phyloP scores from a whole-genome alignment of 2,329 filamentous ascomycete species.

The Cladosporium austrohemisphaericum region DNA sequence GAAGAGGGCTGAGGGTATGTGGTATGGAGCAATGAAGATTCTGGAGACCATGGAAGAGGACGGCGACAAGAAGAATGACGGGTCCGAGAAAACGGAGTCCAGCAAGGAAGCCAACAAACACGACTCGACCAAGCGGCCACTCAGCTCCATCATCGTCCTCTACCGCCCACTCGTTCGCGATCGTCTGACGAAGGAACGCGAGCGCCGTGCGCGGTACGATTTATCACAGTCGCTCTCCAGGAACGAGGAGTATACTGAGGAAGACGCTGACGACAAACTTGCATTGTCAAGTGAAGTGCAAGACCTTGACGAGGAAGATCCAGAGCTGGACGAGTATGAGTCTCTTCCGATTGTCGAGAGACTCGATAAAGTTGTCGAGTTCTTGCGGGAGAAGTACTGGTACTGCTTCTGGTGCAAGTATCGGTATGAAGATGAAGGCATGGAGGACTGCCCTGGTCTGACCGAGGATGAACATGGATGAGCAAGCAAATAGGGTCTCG shows the following conservation, averaged over 20 bases:
- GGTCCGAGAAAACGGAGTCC: constrained; percentile 16
- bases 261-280: constrained; percentile 67
- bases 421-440: constrained; percentile 64
- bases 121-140: constrained; percentile 13
- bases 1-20: constrained; percentile 63
- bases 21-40: constrained; percentile 76
- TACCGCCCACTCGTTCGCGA: constrained; percentile 72
- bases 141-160: constrained; percentile 65
- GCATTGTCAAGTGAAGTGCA: constrained; percentile 63
- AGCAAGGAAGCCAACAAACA: background rate
- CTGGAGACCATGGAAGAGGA: constrained; percentile 67
- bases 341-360: constrained; percentile 63
- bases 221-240: constrained; percentile 59
- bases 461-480: constrained; percentile 78
- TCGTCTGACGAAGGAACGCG: constrained; percentile 66
- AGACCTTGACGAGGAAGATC: constrained; percentile 72
- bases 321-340: constrained; percentile 77
- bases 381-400: constrained; percentile 65
- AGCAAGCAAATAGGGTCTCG: no score
- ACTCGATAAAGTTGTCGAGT: constrained; percentile 61
- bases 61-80: constrained; percentile 23
- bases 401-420: constrained; percentile 99
- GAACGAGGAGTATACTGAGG: constrained; percentile 48
- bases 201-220: constrained; percentile 61
- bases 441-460: constrained; percentile 86